Conservation (phyloP, 2,329 filamentous ascomycete species). For the Chalara sp. region DNA sequence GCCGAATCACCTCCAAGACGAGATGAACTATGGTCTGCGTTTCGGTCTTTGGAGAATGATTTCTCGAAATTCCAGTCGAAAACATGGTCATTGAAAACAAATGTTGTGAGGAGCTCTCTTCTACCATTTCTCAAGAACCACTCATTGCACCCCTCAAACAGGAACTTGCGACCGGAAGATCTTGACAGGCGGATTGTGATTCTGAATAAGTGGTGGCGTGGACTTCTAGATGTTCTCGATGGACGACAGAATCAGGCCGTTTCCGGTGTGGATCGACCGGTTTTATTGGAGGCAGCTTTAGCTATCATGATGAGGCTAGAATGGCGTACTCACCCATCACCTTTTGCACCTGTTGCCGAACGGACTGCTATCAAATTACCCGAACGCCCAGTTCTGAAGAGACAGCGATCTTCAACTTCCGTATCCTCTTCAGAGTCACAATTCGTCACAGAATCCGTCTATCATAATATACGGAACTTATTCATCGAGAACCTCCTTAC, state of each 20-base stretch:
- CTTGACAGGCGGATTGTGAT: constrained; percentile 61
- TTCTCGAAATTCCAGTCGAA: constrained; percentile 65
- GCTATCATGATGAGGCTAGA: constrained; percentile 66
- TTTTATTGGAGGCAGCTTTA: constrained; percentile 61
- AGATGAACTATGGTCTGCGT: constrained; percentile 64
- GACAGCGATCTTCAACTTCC: constrained; percentile 40
- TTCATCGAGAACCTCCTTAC: constrained; percentile 63
- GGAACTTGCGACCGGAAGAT: constrained; percentile 57
- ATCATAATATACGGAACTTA: constrained; percentile 65
- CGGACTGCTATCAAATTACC: constrained; percentile 27
- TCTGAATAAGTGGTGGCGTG: constrained; percentile 71
- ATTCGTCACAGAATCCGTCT: constrained; percentile 62
- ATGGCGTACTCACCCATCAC: constrained; percentile 57
- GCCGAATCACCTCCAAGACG: constrained; percentile 43
- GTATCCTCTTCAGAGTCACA: constrained; percentile 51
- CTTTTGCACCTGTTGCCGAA: constrained; percentile 44
- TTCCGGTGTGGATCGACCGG: constrained; percentile 61
- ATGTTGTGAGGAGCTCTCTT: constrained; percentile 57
- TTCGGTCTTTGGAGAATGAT: constrained; percentile 61
- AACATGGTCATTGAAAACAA: constrained; percentile 60
- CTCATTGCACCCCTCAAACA: constrained; percentile 50
- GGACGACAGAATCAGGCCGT: constrained; percentile 63
- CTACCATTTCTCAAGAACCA: constrained; percentile 60
- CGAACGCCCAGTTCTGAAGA: constrained; percentile 18
- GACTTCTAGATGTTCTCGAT: constrained; percentile 60